A percentile compares a stretch with the other conserved stretches of the same genome.
Conservation (phyloP, 1,284 basidiomycete species). For the Irpex sp. region DNA sequence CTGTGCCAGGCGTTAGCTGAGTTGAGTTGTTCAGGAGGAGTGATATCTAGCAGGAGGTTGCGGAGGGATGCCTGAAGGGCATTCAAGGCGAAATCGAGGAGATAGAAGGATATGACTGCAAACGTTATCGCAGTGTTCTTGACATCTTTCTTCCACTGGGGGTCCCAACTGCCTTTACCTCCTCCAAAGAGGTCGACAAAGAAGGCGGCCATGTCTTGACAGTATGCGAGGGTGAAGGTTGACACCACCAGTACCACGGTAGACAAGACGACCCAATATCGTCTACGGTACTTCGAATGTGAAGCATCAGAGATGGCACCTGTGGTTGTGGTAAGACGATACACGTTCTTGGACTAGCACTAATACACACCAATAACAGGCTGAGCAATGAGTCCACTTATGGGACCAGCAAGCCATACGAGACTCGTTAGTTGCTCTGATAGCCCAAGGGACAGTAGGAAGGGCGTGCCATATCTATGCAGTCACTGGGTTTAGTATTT, state of each 20-base stretch:
- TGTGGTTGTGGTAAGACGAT: conserved; percentile 23
- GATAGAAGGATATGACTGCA: conserved; percentile 88
- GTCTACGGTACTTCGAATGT: conserved; percentile 78
- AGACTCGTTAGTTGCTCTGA: conserved; percentile 88
- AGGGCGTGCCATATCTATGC: conserved; percentile 87
- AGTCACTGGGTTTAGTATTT: neutral
- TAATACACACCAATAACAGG: conserved; percentile 77
- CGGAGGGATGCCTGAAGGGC: conserved; percentile 89
- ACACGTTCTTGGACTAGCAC: neutral
- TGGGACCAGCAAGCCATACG: conserved; percentile 96
- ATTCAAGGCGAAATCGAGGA: conserved; percentile 94
- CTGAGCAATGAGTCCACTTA: conserved; percentile 91
- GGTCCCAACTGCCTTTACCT: conserved; percentile 89
- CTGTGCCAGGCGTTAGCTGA: conserved; percentile 98
- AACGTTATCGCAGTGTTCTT: conserved; percentile 71
- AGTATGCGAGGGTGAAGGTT: conserved; percentile 81
- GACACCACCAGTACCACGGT: conserved; percentile 70
- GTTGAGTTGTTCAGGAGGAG: conserved; percentile 83
- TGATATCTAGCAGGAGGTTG: conserved; percentile 87
- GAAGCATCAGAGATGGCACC: conserved; percentile 94
- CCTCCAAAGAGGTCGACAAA: conserved; percentile 75
- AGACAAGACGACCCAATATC: conserved; percentile 86
- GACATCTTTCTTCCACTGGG: conserved; percentile 59
- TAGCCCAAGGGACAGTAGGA: conserved; percentile 83
- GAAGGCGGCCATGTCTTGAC: conserved; percentile 65